These are phyloP conservation scores for Corymbia calophylla DNA, from an alignment of 441 rosid genomes.

Conservation along the genomic window DNA sequence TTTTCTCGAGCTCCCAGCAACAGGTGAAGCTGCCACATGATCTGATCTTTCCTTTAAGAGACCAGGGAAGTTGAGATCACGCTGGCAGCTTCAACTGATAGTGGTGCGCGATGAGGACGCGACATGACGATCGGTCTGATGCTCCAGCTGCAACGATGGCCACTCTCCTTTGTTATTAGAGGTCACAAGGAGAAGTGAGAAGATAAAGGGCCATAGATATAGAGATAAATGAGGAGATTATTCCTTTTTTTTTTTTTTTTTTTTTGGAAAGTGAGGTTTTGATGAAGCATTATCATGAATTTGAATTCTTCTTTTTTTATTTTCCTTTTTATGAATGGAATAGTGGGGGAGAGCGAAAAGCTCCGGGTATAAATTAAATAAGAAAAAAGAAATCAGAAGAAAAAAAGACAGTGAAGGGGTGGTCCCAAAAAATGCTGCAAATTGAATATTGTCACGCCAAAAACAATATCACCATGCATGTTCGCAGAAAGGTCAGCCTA, in stretches of 20 bases:
- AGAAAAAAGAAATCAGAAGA: neutral
- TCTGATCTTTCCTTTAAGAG: neutral
- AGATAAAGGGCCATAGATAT: neutral
- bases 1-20: neutral
- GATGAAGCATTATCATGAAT: neutral
- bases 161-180: neutral
- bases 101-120: neutral
- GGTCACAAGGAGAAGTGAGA: neutral
- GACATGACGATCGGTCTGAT: neutral
- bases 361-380: neutral
- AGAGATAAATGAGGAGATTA: neutral
- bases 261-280: neutral
- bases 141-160: neutral
- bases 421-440: neutral
- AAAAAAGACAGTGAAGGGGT: neutral
- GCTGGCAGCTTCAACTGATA: constrained; percentile 2
- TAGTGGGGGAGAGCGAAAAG: neutral
- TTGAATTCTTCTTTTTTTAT: neutral
- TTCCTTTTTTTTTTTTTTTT: neutral
- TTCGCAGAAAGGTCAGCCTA: neutral
- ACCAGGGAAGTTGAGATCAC: neutral
- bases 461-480: neutral
- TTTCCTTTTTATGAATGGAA: neutral
- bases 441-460: neutral
- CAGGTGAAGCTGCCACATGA: constrained; percentile 1